phyloP scores from a whole-genome alignment of 352 stramenopile genomes.

The Discostella stelligera region DNA sequence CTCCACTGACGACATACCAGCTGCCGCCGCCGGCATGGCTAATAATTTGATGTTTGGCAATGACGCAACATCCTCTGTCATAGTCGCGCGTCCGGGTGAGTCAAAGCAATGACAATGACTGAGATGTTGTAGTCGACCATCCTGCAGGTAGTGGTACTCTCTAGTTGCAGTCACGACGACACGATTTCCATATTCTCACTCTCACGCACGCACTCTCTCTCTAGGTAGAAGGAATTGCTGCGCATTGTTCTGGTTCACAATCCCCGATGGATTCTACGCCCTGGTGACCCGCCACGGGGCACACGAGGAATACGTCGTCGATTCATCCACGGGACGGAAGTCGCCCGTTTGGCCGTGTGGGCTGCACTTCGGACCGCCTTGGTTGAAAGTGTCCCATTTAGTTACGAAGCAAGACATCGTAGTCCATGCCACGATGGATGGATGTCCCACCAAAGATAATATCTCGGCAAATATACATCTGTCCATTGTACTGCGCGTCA shows the following conservation, averaged over 20 bases:
- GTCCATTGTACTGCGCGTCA: slow-evolving; percentile 88
- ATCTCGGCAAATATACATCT: slow-evolving; percentile 88
- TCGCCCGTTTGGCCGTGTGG: slow-evolving; percentile 84
- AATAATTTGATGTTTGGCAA: no score
- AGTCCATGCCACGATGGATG: slow-evolving; percentile 87
- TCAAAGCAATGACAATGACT: background rate
- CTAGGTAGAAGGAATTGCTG: slow-evolving; percentile 63
- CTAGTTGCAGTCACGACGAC: no score
- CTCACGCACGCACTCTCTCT: background rate
- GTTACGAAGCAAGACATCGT: slow-evolving; percentile 89
- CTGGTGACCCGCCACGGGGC: slow-evolving; percentile 87
- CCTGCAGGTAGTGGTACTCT: no score
- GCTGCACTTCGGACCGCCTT: slow-evolving; percentile 79
- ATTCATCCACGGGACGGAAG: slow-evolving; percentile 21
- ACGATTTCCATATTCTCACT: no score
- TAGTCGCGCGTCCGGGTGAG: slow-evolving; percentile 28
- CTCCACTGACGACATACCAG: no score
- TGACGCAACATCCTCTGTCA: slow-evolving; percentile 7
- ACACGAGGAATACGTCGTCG: slow-evolving; percentile 82
- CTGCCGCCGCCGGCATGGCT: no score
- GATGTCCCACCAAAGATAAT: slow-evolving; percentile 88
- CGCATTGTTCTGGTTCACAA: slow-evolving; percentile 84
- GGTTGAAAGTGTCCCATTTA: slow-evolving; percentile 86
- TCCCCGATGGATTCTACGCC: slow-evolving; percentile 87
- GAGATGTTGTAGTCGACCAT: no score